phyloP scores from a whole-genome alignment of 208 protist genomes.

The Wallacemonas sp. region DNA sequence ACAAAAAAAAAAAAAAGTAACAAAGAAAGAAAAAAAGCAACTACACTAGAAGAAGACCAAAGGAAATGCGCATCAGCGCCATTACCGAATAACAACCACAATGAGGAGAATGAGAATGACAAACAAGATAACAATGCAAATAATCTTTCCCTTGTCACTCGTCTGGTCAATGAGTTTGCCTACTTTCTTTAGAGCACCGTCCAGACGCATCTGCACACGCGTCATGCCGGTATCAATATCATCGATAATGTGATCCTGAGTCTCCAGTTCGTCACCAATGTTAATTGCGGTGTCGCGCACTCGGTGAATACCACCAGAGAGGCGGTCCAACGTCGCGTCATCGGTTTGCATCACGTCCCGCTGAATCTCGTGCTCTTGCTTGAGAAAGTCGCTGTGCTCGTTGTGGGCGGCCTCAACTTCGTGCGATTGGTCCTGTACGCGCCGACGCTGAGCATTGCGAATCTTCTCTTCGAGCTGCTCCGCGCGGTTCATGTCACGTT shows the following conservation, averaged over 20 bases:
- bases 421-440: constrained; percentile 29
- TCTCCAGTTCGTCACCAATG: constrained; percentile 79
- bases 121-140: constrained; percentile 76
- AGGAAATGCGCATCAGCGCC: neutral
- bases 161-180: constrained; percentile 71
- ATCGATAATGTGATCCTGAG: constrained; percentile 76
- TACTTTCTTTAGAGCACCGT: constrained; percentile 75
- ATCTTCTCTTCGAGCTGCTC: constrained; percentile 59
- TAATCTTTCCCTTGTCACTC: constrained; percentile 77
- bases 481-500: constrained; percentile 70
- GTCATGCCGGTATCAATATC: constrained; percentile 80
- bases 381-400: constrained; percentile 71
- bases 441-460: constrained; percentile 38
- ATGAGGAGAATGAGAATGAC: constrained; percentile 70
- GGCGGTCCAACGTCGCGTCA: constrained; percentile 69
- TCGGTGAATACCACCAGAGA: constrained; percentile 64
- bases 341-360: constrained; percentile 58
- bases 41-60: too few relatives aligned
- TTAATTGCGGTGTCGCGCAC: constrained; percentile 68
- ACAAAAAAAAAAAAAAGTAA: constrained; percentile 1
- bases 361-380: constrained; percentile 69
- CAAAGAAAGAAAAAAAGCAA: constrained; percentile 15
- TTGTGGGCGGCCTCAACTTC: constrained; percentile 16
- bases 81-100: constrained; percentile 53
- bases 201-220: constrained; percentile 65